phyloP scores from a whole-genome alignment of 768 basidiomycete genomes.

The Sarcodon aspratus region DNA sequence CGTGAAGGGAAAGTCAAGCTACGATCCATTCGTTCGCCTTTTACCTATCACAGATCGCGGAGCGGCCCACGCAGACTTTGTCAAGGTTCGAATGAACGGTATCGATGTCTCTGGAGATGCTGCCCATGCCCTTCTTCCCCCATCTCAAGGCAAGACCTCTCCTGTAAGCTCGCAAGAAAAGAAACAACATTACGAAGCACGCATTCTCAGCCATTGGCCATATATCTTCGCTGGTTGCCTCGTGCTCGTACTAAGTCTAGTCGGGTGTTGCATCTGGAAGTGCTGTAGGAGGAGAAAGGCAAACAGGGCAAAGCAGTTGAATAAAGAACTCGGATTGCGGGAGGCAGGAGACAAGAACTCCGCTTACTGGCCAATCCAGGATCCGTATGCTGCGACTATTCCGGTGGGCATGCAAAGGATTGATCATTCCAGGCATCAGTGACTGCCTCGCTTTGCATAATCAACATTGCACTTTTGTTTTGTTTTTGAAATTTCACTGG shows the following conservation, averaged over 20 bases:
- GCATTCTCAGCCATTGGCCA: conserved; percentile 17
- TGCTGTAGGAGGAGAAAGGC: conserved; percentile 14
- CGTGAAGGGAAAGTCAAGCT: conserved; percentile 35
- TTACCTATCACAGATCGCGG: conserved; percentile 42
- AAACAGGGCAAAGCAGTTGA: conserved; percentile 4
- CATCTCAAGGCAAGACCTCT: conserved; percentile 44
- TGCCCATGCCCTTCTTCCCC: conserved; percentile 49
- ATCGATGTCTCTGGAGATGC: conserved; percentile 32
- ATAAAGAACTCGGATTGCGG: background rate
- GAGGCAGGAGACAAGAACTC: background rate
- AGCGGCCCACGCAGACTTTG: conserved; percentile 54
- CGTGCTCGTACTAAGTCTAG: conserved; percentile 14
- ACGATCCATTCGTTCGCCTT: conserved; percentile 60
- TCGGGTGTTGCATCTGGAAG: conserved; percentile 17
- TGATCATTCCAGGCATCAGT: too few relatives aligned
- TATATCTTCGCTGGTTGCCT: conserved; percentile 21
- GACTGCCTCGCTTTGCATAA: too few relatives aligned
- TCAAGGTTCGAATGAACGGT: conserved; percentile 47
- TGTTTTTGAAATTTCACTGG: too few relatives aligned
- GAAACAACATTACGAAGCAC: conserved; percentile 36
- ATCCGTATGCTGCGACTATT: too few relatives aligned
- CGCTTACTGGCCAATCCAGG: background rate
- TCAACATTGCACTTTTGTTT: too few relatives aligned
- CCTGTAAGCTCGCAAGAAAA: conserved; percentile 55
- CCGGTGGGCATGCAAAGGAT: too few relatives aligned